Conservation (phyloP, 225 moss, liverwort and hornwort species). For the Pseudoscleropodium purum region DNA sequence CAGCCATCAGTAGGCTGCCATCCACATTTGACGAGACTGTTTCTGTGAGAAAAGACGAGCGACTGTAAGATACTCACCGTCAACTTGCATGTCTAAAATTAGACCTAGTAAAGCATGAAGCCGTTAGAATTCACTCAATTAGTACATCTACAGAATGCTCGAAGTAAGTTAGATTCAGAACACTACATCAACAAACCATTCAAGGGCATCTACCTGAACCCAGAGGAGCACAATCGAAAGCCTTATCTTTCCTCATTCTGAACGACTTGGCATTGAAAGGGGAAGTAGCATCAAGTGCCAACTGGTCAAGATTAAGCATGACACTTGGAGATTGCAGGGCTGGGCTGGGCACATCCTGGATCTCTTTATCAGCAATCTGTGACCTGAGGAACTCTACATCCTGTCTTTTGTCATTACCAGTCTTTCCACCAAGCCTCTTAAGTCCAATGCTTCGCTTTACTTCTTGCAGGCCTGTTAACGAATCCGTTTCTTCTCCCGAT, state of each 20-base stretch:
- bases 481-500: constrained; percentile 20
- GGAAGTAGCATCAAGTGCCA: constrained; percentile 5
- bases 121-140: background rate
- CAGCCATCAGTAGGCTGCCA: constrained; percentile 44
- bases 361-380: constrained; percentile 20
- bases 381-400: constrained; percentile 14
- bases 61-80: constrained; percentile 27
- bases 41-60: constrained; percentile 31
- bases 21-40: constrained; percentile 49
- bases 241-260: constrained; percentile 7
- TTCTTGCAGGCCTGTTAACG: constrained; percentile 33
- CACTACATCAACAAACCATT: background rate
- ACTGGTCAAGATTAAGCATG: constrained; percentile 17
- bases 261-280: constrained; percentile 15
- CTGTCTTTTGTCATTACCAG: constrained; percentile 7
- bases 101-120: background rate
- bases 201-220: constrained; percentile 16
- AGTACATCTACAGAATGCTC: background rate
- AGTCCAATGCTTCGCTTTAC: constrained; percentile 20
- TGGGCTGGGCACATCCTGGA: constrained; percentile 26
- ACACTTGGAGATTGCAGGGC: constrained; percentile 20
- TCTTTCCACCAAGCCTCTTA: constrained; percentile 16
- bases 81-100: background rate
- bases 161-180: background rate
- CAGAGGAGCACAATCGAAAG: constrained; percentile 7